phyloP scores from a whole-genome alignment of 2,329 filamentous ascomycete genomes.

The Sporothrix phasma region DNA sequence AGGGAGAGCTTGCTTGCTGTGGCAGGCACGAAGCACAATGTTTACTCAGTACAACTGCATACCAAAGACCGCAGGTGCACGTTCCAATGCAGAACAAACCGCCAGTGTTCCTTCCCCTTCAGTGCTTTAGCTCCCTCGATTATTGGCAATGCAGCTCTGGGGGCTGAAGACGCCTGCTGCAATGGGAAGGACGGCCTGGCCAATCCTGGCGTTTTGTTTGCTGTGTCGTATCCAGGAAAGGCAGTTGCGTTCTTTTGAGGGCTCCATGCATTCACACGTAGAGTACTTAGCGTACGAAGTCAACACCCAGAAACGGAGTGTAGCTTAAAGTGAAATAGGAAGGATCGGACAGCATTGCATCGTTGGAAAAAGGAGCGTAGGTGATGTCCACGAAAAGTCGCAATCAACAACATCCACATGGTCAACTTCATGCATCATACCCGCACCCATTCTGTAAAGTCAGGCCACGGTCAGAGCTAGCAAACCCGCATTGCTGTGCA shows the following conservation, averaged over 20 bases:
- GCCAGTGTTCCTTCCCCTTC: too few species aligned
- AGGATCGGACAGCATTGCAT: background rate
- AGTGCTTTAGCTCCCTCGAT: background rate
- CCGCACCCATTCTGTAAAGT: background rate
- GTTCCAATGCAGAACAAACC: background rate
- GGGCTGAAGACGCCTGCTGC: background rate
- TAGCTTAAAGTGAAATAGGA: background rate
- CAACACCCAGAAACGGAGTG: too few species aligned
- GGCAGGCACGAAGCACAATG: background rate
- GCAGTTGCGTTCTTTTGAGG: background rate
- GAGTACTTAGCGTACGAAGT: background rate
- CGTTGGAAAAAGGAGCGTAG: background rate
- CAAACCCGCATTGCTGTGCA: background rate
- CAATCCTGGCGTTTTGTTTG: background rate
- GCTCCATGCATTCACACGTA: background rate
- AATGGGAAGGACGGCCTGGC: background rate
- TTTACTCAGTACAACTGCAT: background rate
- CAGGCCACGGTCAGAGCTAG: background rate
- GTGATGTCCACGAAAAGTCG: background rate
- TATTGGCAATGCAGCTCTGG: background rate
- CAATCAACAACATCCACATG: background rate
- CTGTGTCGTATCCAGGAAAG: background rate
- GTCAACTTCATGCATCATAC: background rate
- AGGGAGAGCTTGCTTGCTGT: too few species aligned
- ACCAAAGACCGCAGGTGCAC: too few species aligned